Base-by-base conservation (phyloP, 2,329 filamentous ascomycete species). In the Xylariales sp. region DNA sequence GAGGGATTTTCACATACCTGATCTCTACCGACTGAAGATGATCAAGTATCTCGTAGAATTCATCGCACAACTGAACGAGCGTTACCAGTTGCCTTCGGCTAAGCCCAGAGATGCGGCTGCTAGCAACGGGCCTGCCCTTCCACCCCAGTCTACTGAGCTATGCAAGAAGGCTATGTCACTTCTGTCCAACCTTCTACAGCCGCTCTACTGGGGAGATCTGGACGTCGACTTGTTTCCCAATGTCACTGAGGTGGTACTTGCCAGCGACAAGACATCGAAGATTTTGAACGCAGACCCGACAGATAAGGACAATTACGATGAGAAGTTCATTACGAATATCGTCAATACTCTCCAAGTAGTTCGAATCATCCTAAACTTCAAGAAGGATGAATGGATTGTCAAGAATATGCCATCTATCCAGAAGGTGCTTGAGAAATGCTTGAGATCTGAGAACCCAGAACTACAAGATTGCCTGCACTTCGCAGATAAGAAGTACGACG, bases 41-140 rank as follows among this genome's bases (percentile, higher is more conserved):
- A 77, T 96, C 35, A 96, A 95, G 63, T 98, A 97, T 57, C 76
- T 98, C 22, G 86, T 97, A 21, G 87, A 93, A 46, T 97, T 97
- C 63, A 95, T 97, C 52, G 90, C 89, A 1, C 86, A 88, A 38
- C 73, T 96, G 16, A 84, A 86, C 14, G 93, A 97, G 62, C 80
- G 90, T 24, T 96, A 86, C 59, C 82, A 82, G 15, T 77, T 89
- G 16, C 84, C 84, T 11, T 86, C 85, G 16, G 74, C 79, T 11
- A 85, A 82, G 52, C 73, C 80, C 31, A 77, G 80, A 36, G 80
- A 85, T 31, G 51, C 69, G 10, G 57, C 60, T 1, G 55, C 55
- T 34, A 60, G 65, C 31, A 66, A 69, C 18, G 69, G 69, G 24
- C 67, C 71, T 31, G 63, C 69, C 36, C 60, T 74, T 14, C 67